phyloP scores from a whole-genome alignment of 2,329 filamentous ascomycete genomes.

The Fonsecaea pugnacius region DNA sequence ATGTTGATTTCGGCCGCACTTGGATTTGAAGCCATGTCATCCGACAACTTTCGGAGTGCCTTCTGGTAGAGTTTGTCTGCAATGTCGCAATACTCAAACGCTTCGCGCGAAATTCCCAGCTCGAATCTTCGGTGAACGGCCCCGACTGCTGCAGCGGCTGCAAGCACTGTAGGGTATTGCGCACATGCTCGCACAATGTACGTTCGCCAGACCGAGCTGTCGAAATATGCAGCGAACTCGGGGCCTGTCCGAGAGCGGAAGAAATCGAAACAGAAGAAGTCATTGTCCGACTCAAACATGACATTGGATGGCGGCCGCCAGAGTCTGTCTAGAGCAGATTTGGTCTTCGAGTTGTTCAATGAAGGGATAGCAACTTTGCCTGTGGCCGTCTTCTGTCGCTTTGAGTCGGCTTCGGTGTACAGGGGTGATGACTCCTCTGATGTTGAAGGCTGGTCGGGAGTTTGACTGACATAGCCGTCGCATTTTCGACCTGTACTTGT shows the following conservation, averaged over 20 bases:
- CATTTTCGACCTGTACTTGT: constrained; percentile 42
- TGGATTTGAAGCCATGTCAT: constrained; percentile 26
- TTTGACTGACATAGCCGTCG: constrained; percentile 38
- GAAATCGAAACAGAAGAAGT: constrained; percentile 42
- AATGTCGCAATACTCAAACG: constrained; percentile 37
- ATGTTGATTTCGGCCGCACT: constrained; percentile 35
- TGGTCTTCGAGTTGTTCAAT: constrained; percentile 26
- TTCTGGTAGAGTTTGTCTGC: constrained; percentile 32
- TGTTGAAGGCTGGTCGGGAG: constrained; percentile 24
- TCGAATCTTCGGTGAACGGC: constrained; percentile 37
- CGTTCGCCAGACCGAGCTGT: constrained; percentile 36
- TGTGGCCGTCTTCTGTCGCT: constrained; percentile 35
- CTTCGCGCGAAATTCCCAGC: constrained; percentile 35
- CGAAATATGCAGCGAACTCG: constrained; percentile 37
- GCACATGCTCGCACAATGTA: constrained; percentile 30
- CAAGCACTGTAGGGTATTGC: constrained; percentile 34
- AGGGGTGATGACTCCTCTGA: constrained; percentile 33
- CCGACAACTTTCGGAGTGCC: constrained; percentile 26
- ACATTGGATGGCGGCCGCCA: constrained; percentile 23
- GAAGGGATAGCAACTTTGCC: constrained; percentile 22
- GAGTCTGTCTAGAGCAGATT: constrained; percentile 30
- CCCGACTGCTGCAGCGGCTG: constrained; percentile 34
- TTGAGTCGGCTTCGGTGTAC: constrained; percentile 30
- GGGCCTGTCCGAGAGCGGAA: constrained; percentile 41
- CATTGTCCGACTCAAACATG: constrained; percentile 34